These are phyloP conservation scores for Cyclocybe cylindracea DNA, from an alignment of 768 basidiomycete species.

Conservation along the genomic window DNA sequence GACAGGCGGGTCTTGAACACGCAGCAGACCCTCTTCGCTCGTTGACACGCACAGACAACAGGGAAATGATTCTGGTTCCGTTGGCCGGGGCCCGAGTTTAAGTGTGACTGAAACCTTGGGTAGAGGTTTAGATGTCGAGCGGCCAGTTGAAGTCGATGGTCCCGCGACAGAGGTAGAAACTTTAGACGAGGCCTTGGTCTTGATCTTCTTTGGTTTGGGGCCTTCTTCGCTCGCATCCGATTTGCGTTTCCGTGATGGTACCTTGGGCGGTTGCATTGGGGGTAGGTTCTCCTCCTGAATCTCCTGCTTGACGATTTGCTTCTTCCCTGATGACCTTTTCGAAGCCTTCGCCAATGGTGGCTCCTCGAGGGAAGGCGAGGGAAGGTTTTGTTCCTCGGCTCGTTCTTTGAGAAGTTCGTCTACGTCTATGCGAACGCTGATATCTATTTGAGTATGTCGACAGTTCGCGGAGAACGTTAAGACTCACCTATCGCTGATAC, in stretches of 20 bases:
- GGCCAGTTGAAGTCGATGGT: constrained; percentile 12
- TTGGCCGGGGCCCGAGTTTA: constrained; percentile 65
- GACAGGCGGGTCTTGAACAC: constrained; percentile 67
- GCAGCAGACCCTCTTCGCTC: constrained; percentile 54
- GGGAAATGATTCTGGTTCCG: constrained; percentile 56
- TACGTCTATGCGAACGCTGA: constrained; percentile 91
- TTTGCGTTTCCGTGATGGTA: constrained; percentile 38
- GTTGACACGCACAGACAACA: constrained; percentile 70
- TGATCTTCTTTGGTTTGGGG: constrained; percentile 53
- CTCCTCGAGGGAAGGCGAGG: constrained; percentile 1
- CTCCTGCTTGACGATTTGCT: constrained; percentile 25
- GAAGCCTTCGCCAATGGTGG: constrained; percentile 17
- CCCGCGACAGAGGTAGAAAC: background rate
- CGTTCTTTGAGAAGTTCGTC: constrained; percentile 78
- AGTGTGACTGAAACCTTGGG: constrained; percentile 60
- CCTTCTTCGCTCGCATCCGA: constrained; percentile 33
- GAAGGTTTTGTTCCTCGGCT: constrained; percentile 41
- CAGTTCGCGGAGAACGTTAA: background rate
- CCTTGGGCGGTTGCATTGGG: constrained; percentile 33
- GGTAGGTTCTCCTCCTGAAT: constrained; percentile 12
- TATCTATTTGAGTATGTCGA: background rate
- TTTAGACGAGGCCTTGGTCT: constrained; percentile 35
- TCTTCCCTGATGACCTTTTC: constrained; percentile 20
- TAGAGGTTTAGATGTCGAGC: constrained; percentile 12
- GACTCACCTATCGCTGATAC: constrained; percentile 69